These are phyloP conservation scores for Alternaria sp. DNA, from an alignment of 2,329 filamentous ascomycete genomes.

Conservation along the genomic window DNA sequence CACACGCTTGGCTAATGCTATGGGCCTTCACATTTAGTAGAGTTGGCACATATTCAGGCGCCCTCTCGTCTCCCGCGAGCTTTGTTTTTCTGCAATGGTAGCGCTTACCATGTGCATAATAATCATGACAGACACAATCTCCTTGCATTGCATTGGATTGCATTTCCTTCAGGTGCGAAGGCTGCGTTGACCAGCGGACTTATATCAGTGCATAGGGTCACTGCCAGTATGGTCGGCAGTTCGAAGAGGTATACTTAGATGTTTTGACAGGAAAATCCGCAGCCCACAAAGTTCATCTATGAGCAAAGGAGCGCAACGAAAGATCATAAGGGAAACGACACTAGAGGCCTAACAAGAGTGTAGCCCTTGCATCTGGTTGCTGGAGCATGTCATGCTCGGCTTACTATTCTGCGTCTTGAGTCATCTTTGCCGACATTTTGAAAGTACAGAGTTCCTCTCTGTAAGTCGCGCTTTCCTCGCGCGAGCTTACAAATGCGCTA, in stretches of 20 bases:
- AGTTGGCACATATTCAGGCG: background rate
- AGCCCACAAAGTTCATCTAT: background rate
- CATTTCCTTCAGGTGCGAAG: background rate
- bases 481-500: slow-evolving; percentile 9
- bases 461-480: background rate
- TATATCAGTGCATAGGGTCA: background rate
- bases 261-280: background rate
- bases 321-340: background rate
- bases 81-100: background rate
- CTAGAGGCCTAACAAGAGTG: background rate
- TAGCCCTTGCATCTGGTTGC: background rate
- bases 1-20: background rate
- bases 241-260: background rate
- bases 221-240: background rate
- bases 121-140: background rate
- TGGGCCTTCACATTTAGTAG: background rate
- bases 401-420: background rate
- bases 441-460: background rate
- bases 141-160: too few species aligned
- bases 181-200: background rate
- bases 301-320: background rate
- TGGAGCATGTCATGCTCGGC: background rate
- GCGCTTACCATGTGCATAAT: background rate
- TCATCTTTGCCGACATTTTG: background rate
- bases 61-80: background rate